Evolutionary conservation across 306 rosid species (phyloP), one percentile per base, ranked within the genome.

Genomic region (Cercis canadensis): DNA sequence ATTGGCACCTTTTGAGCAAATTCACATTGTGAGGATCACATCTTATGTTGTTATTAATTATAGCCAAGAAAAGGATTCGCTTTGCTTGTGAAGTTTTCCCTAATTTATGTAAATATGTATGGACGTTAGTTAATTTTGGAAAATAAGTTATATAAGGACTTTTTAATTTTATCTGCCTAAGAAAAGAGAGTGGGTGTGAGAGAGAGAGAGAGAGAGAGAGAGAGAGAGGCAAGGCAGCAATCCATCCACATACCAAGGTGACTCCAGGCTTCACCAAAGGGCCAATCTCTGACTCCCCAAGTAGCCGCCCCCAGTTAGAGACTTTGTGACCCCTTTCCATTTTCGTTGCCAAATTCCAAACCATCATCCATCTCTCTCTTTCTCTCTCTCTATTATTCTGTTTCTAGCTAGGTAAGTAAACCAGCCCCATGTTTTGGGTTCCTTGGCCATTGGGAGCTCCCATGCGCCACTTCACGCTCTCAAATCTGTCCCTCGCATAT

Each of bases 391-490:
- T n/a, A n/a, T n/a, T n/a, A n/a, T n/a, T n/a, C n/a, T n/a, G n/a
- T 57, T 16, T 24, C 29, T n/a, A 24, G 41, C 14, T 76, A 51
- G 19, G 65, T 31, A 64, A 32, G 1, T 24, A 78, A 40, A 56
- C 21, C 62, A 52, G 74, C 79, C 82, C 82, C 78, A 19, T 67
- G 80, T 76, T 63, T 74, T 73, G 31, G 36, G 32, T 68, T 32
- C 50, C 41, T 78, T 81, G 92, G 76, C 96, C 65, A 64, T 82
- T 87, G 81, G 83, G 65, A 54, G 18, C 49, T 50, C 82, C 96
- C 82, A 84, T 78, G 52, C 93, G 96, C 91, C 96, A 72, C 88
- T 85, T 87, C 85, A 0, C 89, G 40, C 37, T 69, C 3, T 13
- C 45, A 15, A 11, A 29, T 32, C 47, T 79, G 80, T 10, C 76